Evolutionary conservation across 208 protist species (phyloP), one percentile per base, ranked within the genome.

Genomic region (Crithidia mellificae): DNA sequence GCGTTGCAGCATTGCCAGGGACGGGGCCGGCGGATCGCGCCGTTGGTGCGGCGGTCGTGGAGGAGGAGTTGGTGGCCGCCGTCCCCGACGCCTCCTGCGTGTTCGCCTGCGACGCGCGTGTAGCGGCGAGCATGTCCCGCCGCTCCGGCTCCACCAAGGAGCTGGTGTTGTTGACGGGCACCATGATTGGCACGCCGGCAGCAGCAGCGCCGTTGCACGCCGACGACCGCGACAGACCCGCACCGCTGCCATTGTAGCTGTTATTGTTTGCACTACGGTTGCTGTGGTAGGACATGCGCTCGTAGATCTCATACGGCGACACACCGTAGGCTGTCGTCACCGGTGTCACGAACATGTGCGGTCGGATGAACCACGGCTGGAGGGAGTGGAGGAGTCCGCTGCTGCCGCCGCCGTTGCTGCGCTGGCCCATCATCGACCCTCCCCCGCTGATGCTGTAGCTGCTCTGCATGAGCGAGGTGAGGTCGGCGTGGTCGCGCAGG

Each of bases 281-380:
- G 63, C 44, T 53, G 53, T 68, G 70, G 20, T 75, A 63, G n/a
- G 51, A 44, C 77, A 76, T 64, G 14, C 57, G 63, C 29, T 84
- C 70, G 50, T 81, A 94, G 3, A 81, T 63, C 30, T 84, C 63
- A 59, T 83, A 69, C 7, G 85, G 65, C 12, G 85, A 81, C 25
- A 72, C 58, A 11, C 63, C 72, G 66, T 78, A 65, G 46, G 55
- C 51, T 9, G 77, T 43, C 12, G 70, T 75, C 43, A 66, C 54
- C 3, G 81, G 76, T 11, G 72, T 66, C 52, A 87, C 68, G 65
- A 88, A 89, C 59, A 87, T 80, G 25, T 87, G 65, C 24, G 84
- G 80, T 24, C 81, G 73, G 38, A 88, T 51, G 56, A 92, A 92
- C 87, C 89, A 94, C 53, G 89, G 84, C 56, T 78, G 72, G 34